Evolutionary conservation across 371 early-diverging fungal genomes (phyloP).

Genomic region (Mortierella polycephala): DNA sequence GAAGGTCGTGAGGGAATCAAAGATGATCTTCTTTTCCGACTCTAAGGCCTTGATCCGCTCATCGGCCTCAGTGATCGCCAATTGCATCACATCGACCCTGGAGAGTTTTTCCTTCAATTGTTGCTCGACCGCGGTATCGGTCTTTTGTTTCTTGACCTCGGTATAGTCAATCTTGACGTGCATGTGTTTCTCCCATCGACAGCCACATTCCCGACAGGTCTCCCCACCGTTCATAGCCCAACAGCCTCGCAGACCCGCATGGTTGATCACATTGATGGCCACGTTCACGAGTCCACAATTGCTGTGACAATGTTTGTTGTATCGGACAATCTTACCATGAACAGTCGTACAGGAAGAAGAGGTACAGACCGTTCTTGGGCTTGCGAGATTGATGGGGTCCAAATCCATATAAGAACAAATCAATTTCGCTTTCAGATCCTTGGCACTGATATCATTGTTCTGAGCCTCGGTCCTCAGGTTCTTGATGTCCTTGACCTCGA

Average conservation of each 20-base stretch:
- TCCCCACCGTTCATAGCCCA: slow-evolving; percentile 25
- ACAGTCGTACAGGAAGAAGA: slow-evolving; percentile 16
- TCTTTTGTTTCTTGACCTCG: slow-evolving; percentile 16
- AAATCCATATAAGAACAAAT: slow-evolving; percentile 27
- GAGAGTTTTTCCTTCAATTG: slow-evolving; percentile 29
- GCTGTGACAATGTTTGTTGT: slow-evolving; percentile 18
- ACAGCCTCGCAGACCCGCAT: slow-evolving; percentile 18
- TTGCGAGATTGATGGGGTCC: slow-evolving; percentile 19
- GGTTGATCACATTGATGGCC: slow-evolving; percentile 18
- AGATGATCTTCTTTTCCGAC: slow-evolving; percentile 22
- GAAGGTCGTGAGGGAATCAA: slow-evolving; percentile 29
- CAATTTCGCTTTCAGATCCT: slow-evolving; percentile 24
- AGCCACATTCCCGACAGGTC: slow-evolving; percentile 32
- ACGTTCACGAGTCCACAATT: slow-evolving; percentile 26
- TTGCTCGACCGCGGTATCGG: slow-evolving; percentile 27
- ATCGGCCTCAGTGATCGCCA: slow-evolving; percentile 25
- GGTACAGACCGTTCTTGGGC: slow-evolving; percentile 47
- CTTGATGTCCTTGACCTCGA: slow-evolving; percentile 21
- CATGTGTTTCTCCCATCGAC: slow-evolving; percentile 46
- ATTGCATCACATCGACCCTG: slow-evolving; percentile 8
- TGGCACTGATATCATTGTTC: slow-evolving; percentile 11
- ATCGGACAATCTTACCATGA: slow-evolving; percentile 15
- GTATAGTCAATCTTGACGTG: slow-evolving; percentile 31
- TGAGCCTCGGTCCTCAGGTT: slow-evolving; percentile 27
- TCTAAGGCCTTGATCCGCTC: slow-evolving; percentile 20